Base-by-base conservation (phyloP, 1,139 yeast species). In the Candida neerlandica region DNA sequence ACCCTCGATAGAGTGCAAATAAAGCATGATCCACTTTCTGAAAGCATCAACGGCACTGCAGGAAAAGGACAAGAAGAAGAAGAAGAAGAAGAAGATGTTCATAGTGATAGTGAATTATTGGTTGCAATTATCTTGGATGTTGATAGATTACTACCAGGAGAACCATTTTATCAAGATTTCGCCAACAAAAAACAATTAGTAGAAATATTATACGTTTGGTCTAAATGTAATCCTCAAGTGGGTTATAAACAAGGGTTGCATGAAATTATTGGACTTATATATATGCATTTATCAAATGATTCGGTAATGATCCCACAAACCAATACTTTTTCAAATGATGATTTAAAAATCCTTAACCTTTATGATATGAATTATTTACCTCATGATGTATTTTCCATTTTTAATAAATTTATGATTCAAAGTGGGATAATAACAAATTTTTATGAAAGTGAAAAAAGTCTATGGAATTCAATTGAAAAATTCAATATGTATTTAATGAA, bases 201-300 rank as follows among this genome's bases (percentile, higher is more conserved):
- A 19, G 79, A 80, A 55, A 68, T 85, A 2, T 61, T 86, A 27
- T 85, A 71, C 62, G 68, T 79, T 6, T 83, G 85, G 78, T 67
- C 82, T 29, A 76, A 78, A 57, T 72, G 77, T 55, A 81, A 82
- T 57, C 75, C 78, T 21, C 63, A 66, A 39, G 70, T 75, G n/a
- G 80, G 82, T 1, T 86, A 86, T 62, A 84, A 81, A 57, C 92
- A 86, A 60, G 92, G 92, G 0, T 72, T 81, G 53, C 92, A 86
- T 64, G 92, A 86, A 60, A 70, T 86, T 12, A 69, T 84, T 54
- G 91, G 89, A 1, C 61, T 84, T 50, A 69, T 86, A 1, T 84
- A 77, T 59, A 64, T 81, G 50, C 78, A 76, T 51, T 53, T 84
- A n/a, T 62, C 69, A 52, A 61, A 63, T 9, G 85, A 81, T 61